Evolutionary conservation across 2,329 filamentous ascomycete genomes (phyloP), one percentile per base, ranked within the genome.

Genomic region (Byssoonygena ceratinophila): DNA sequence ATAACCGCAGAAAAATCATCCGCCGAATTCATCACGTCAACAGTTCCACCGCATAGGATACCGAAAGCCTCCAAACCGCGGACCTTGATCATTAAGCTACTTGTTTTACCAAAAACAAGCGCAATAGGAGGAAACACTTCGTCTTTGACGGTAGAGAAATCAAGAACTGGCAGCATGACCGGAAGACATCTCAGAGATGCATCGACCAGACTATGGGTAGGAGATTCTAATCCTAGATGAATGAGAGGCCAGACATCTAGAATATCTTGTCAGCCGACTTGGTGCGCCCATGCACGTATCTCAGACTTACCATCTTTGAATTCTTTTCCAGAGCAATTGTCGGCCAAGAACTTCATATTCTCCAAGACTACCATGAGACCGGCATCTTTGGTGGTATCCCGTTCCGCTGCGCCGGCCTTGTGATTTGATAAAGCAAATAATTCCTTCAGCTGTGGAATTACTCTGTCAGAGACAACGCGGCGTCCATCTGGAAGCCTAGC

Each of bases 71-170:
- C 88, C 27, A 97, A 73, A 3, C 90, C 90, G 27, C 89, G 81
- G 31, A 97, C 85, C 68, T 98, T 98, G 72, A 98, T 97, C 4
- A 85, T 87, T 52, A 98, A 78, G 65, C 89, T 96, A 64, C 81
- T 94, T 0, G 92, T 98, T 64, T 86, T 91, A 60, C 85, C 89
- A 64, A 98, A 98, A 0, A 96, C 92, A 7, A 78, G 74, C 1
- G 91, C 87, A 57, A 98, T 86, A 1, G 94, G 83, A 0, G 92
- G 92, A 66, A 98, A 98, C 0, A 98, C 77, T 57, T 97, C 91
- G 61, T 94, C 92, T 69, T 97, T 98, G 62, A 96, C 90, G 0
- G 91, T 97, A 59, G 85, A 94, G 60, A 96, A 97, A 68, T 98
- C 92, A 6, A 98, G 80, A 2, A 92, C 81, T 0, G 89, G 87